A percentile compares a stretch with the other conserved stretches of the same genome.
phyloP scores from a whole-genome alignment of 495 filamentous ascomycete genomes.

The Neurospora sp. region DNA sequence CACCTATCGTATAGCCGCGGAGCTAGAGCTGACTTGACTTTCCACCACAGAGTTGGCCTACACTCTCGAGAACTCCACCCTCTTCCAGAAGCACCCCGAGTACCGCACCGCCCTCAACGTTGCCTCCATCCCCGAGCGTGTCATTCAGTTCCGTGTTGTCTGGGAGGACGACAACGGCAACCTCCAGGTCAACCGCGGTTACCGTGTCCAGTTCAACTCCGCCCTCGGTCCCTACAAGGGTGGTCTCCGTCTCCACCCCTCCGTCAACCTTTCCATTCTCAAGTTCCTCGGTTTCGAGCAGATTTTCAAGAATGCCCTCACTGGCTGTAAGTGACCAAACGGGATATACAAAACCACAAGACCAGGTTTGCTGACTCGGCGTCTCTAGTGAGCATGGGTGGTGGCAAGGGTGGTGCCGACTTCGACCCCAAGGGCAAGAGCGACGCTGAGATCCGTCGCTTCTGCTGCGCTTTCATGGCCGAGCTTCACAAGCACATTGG shows the following conservation, averaged over 20 bases:
- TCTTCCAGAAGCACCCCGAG: conserved; percentile 90
- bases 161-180: conserved; percentile 92
- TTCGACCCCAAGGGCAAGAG: conserved; percentile 99
- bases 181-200: conserved; percentile 90
- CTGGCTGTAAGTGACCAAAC: conserved; percentile 59
- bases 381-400: conserved; percentile 79
- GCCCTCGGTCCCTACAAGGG: conserved; percentile 98
- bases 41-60: conserved; percentile 67
- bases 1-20: neutral
- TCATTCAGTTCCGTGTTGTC: conserved; percentile 94
- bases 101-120: conserved; percentile 84
- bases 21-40: neutral
- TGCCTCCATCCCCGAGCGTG: conserved; percentile 84
- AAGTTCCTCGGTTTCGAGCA: conserved; percentile 99
- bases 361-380: conserved; percentile 14
- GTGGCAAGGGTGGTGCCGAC: conserved; percentile 96
- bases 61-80: conserved; percentile 83
- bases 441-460: conserved; percentile 93
- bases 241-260: conserved; percentile 89
- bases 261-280: conserved; percentile 92
- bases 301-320: conserved; percentile 99
- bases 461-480: conserved; percentile 94
- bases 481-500: conserved; percentile 93
- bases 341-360: neutral
- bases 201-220: conserved; percentile 98